Evolutionary conservation across 257 asterid species (phyloP).

Genomic region (Craterostigma plantagineum): DNA sequence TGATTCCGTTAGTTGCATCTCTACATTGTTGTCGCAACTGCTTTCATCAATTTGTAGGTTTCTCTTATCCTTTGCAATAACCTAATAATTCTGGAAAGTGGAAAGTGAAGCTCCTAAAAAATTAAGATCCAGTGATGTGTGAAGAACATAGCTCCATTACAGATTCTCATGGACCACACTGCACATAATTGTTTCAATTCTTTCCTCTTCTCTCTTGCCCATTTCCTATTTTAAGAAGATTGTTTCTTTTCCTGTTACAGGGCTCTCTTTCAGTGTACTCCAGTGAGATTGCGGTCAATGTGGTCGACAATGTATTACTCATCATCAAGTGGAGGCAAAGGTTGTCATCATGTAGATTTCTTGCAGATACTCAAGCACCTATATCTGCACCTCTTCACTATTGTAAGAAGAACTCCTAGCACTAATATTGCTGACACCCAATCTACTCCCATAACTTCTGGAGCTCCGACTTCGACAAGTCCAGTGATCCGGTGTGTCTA

Average conservation of each 20-base stretch:
- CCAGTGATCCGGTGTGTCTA: conserved; percentile 29
- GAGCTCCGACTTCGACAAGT: conserved; percentile 21
- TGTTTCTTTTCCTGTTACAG: conserved; percentile 24
- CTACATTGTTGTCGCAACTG: conserved; percentile 4
- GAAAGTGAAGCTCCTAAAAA: too few relatives aligned
- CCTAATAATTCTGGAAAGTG: too few relatives aligned
- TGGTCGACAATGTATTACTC: conserved; percentile 72
- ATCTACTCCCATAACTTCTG: conserved; percentile 18
- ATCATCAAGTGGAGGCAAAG: conserved; percentile 95
- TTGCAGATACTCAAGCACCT: conserved; percentile 58
- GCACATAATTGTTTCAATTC: background rate
- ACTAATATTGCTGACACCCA: conserved; percentile 32
- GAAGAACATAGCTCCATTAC: too few relatives aligned
- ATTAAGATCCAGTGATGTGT: too few relatives aligned
- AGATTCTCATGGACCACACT: too few relatives aligned
- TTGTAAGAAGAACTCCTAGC: conserved; percentile 55
- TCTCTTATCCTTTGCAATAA: too few relatives aligned
- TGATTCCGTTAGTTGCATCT: background rate
- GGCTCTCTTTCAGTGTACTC: conserved; percentile 85
- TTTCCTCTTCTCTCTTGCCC: background rate
- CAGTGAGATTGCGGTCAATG: conserved; percentile 50
- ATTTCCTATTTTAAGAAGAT: conserved; percentile 8
- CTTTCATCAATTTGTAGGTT: background rate
- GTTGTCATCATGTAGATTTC: conserved; percentile 82
- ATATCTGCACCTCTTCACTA: conserved; percentile 89